Evolutionary conservation across 2,329 filamentous ascomycete genomes (phyloP).

Genomic region (Hirsutella thompsonii): DNA sequence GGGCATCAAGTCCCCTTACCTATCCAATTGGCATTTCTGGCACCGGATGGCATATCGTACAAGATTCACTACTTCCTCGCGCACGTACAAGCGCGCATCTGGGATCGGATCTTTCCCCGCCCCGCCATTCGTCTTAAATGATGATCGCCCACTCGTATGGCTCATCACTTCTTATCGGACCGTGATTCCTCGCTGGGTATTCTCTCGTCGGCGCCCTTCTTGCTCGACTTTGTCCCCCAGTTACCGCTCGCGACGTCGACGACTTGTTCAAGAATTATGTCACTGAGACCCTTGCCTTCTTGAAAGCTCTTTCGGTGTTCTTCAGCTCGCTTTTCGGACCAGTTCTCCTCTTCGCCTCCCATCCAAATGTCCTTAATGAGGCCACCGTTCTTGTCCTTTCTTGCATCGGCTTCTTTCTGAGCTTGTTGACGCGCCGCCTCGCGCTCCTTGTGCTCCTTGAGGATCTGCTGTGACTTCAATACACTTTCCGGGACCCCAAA

Average conservation of each 20-base stretch:
- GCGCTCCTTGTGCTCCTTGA: conserved; percentile 31
- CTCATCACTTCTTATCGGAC: conserved; percentile 10
- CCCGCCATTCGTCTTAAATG: no score
- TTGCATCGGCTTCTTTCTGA: conserved; percentile 14
- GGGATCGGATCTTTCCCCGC: no score
- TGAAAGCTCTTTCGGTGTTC: conserved; percentile 39
- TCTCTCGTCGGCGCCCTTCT: conserved; percentile 11
- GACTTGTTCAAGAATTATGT: conserved; percentile 43
- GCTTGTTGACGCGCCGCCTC: conserved; percentile 17
- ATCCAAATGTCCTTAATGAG: conserved; percentile 41
- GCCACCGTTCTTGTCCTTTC: conserved; percentile 16
- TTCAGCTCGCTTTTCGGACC: conserved; percentile 37
- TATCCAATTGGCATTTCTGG: no score
- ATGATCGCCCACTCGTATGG: no score
- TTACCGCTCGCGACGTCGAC: conserved; percentile 36
- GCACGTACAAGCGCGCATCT: neutral
- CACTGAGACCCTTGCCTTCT: conserved; percentile 42
- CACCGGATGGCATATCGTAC: no score
- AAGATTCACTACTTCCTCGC: neutral
- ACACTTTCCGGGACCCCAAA: conserved; percentile 45
- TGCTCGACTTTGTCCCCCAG: conserved; percentile 16
- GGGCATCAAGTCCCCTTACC: no score
- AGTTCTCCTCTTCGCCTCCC: conserved; percentile 41
- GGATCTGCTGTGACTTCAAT: conserved; percentile 29
- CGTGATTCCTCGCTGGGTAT: conserved; percentile 6